Evolutionary conservation across 495 filamentous ascomycete species (phyloP), one percentile per base, ranked within the genome.

Genomic region (Penicillium soppii): DNA sequence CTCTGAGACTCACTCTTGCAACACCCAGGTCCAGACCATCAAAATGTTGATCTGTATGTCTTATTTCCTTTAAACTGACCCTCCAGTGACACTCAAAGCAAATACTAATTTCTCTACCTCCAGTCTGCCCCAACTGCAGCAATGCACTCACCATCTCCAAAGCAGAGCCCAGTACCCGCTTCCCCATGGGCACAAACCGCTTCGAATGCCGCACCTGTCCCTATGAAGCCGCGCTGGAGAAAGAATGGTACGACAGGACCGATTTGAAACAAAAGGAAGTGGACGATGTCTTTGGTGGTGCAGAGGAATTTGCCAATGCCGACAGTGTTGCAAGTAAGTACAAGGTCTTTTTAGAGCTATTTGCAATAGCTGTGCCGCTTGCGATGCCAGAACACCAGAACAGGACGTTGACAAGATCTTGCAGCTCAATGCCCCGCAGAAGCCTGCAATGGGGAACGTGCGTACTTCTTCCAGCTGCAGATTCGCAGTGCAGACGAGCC

Each of bases 401-500:
- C 10, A 12, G 3, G 29, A 3, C 3, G 29, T 12, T 32, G 29
- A 32, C 29, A 32, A 12, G 10, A 12, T 30, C 43, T 53, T 17
- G 50, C 70, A 77, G 83, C 87, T 32, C 88, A 90, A 78, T 98
- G 94, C 67, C 79, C 86, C 9, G 79, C 79, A 40, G 83, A 88
- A 30, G 72, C 77, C 36, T 98, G 94, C 73, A 77, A 84, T 51
- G 87, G 88, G 25, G 72, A 79, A 41, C 81, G 88, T 72, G 94
- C 95, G 29, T 95, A 89, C 51, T 97, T 90, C 80, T 95, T 91
- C 73, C 88, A 92, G 80, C 84, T 97, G 59, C 94, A 98, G 80
- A 97, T 96, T 73, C 85, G 94, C 50, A 95, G 90, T 75, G 94
- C 95, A 33, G 94, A 98, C 73, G 94, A 98, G 78, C 94, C 94